Base-by-base conservation (phyloP, 1,139 yeast species). In the Saccharomyces hybrid region DNA sequence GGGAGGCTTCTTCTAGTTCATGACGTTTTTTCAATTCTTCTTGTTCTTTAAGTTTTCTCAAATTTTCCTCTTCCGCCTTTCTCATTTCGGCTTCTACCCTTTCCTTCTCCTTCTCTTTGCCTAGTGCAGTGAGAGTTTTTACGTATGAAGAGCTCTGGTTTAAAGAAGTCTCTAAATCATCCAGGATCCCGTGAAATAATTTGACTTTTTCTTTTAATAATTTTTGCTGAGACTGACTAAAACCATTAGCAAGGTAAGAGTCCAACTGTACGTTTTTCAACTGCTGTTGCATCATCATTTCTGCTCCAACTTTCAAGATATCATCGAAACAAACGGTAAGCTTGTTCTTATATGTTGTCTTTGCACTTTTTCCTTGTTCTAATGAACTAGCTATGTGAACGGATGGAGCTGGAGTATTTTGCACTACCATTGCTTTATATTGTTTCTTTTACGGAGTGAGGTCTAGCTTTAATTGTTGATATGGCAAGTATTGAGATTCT, bases 281-380 rank as follows among this genome's bases (percentile, higher is more conserved):
- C 56, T 68, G 71, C 56, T 68, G 71, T 53, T 67, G 71, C 3
- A 66, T 60, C 57, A 68, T 56, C 69, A 68, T 63, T 46, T 67
- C 71, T 13, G 69, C 61, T 5, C 68, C 60, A 14, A 63, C 53
- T 52, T 58, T 63, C 59, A 68, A 55, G n/a, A 68, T 65, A 44
- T 67, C 71, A 55, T 68, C 67, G 41, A 67, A 65, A 54, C 71
- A 66, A 47, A 62, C 63, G 2, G 70, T 65, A 20, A 68, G 56
- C 55, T 59, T 64, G 48, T 67, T 66, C 48, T 57, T 63, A 31
- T 61, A 61, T 4, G 46, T 41, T 7, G 52, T 96, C 96, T 64
- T 25, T 5, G 23, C 20, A 41, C 11, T 23, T 5, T 13, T 42
- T 14, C 41, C 26, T 14, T 4, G 38, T 28, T 46, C 31, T 8